Conservation (phyloP, 2,329 filamentous ascomycete genomes). For the Fusarium ambrosium region DNA sequence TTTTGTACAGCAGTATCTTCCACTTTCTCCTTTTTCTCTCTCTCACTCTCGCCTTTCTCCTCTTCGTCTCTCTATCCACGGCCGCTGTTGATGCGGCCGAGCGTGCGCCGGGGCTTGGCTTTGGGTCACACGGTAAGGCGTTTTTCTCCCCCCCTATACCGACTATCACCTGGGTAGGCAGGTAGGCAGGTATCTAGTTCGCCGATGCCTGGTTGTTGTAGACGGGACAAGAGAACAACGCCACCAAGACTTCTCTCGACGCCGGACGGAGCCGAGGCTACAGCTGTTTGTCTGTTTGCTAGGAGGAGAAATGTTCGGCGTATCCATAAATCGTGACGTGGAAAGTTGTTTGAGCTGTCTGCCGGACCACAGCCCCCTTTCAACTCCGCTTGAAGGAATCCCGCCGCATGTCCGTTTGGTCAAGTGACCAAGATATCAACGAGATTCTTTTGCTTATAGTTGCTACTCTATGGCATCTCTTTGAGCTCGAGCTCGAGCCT, state of each 20-base stretch:
- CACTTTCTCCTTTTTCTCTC: neutral
- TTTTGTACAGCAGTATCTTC: conserved; percentile 3
- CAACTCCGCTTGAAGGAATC: conserved; percentile 4
- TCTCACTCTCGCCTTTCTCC: neutral
- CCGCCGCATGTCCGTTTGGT: conserved; percentile 23
- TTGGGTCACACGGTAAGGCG: conserved; percentile 36
- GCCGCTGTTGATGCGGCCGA: conserved; percentile 32
- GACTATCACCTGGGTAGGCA: neutral
- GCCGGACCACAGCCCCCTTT: neutral
- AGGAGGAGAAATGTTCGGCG: neutral
- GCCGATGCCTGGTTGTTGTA: neutral
- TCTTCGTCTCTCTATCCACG: conserved; percentile 7
- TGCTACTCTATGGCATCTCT: neutral
- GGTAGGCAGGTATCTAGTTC: neutral
- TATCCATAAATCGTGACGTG: conserved; percentile 8
- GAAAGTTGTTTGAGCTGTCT: neutral
- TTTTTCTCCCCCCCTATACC: conserved; percentile 28
- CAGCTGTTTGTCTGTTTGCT: neutral
- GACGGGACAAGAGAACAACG: neutral
- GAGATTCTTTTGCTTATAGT: neutral
- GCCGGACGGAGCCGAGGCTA: neutral
- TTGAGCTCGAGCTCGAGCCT: neutral
- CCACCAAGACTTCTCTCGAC: neutral
- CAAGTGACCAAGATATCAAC: conserved; percentile 19
- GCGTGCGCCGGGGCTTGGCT: conserved; percentile 9